Conservation (phyloP, 169 alveolate species). For the Eimeria praecox region DNA sequence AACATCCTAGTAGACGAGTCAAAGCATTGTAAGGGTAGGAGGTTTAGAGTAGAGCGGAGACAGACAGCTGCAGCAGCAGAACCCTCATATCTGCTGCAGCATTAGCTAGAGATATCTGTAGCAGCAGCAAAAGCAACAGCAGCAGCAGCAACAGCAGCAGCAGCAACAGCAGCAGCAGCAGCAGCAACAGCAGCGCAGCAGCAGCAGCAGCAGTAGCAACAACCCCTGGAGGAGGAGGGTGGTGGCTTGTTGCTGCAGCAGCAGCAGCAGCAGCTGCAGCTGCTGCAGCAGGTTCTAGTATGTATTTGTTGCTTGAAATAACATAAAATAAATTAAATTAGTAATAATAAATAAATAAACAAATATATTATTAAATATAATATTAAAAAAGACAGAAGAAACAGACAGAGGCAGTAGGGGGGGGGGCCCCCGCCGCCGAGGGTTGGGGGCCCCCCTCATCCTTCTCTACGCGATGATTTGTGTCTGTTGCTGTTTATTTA, state of each 20-base stretch:
- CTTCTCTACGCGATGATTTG: too few relatives aligned
- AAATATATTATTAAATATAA: too few relatives aligned
- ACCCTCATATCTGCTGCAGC: background rate
- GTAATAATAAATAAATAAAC: too few relatives aligned
- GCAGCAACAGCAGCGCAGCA: too few relatives aligned
- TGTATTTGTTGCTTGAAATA: too few relatives aligned
- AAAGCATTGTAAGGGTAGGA: background rate
- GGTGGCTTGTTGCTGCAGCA: background rate
- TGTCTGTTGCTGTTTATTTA: too few relatives aligned
- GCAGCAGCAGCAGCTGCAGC: conserved; percentile 31
- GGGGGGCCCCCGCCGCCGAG: background rate
- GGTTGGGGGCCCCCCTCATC: conserved; percentile 4
- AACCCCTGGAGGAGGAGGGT: background rate
- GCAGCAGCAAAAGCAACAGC: background rate
- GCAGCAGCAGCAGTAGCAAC: background rate
- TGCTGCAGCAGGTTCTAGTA: background rate
- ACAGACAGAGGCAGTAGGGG: too few relatives aligned
- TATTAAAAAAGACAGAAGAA: too few relatives aligned
- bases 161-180: too few relatives aligned
- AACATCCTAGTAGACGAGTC: too few relatives aligned
- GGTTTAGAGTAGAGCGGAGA: background rate
- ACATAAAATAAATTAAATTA: too few relatives aligned
- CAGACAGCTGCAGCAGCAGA: background rate
- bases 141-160: background rate
- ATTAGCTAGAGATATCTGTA: background rate